Percentiles rank a stretch among this genome's conserved stretches.
phyloP scores from a whole-genome alignment of 306 rosid species.

The Ziziphus jujuba region DNA sequence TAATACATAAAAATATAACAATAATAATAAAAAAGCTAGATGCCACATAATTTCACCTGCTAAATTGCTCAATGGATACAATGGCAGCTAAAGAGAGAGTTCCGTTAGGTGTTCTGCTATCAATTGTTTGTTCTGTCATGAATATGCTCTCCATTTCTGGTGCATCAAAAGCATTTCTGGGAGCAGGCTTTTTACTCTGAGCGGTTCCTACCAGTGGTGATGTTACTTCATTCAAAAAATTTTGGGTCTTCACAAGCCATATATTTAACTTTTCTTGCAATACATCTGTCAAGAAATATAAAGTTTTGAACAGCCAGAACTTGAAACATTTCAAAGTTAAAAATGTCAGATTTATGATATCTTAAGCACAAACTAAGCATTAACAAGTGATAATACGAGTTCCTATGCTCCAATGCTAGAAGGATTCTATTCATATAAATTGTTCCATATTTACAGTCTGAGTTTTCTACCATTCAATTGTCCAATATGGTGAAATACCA shows the following conservation, averaged over 20 bases:
- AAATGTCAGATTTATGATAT: neutral
- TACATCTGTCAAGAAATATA: slow-evolving; percentile 41
- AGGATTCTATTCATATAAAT: neutral
- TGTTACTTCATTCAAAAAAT: slow-evolving; percentile 73
- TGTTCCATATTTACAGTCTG: neutral
- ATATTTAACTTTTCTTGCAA: slow-evolving; percentile 69
- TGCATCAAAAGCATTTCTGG: slow-evolving; percentile 38
- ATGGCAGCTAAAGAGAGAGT: slow-evolving; percentile 80
- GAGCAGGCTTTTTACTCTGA: slow-evolving; percentile 54
- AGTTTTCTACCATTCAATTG: too few species aligned
- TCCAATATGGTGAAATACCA: too few species aligned
- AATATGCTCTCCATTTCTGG: slow-evolving; percentile 68
- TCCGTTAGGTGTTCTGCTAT: slow-evolving; percentile 67
- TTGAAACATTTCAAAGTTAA: neutral
- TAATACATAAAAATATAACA: slow-evolving; percentile 8
- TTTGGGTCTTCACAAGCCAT: slow-evolving; percentile 73
- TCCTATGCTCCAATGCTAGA: neutral
- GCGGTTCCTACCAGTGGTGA: slow-evolving; percentile 65
- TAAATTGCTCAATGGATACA: slow-evolving; percentile 87
- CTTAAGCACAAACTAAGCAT: neutral
- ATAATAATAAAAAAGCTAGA: neutral
- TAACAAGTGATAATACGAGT: neutral
- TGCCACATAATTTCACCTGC: slow-evolving; percentile 67
- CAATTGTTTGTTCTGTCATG: slow-evolving; percentile 68
- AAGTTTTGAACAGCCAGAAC: slow-evolving; percentile 9